Conservation (phyloP, 2,329 filamentous ascomycete species). For the Diaporthe sp. region DNA sequence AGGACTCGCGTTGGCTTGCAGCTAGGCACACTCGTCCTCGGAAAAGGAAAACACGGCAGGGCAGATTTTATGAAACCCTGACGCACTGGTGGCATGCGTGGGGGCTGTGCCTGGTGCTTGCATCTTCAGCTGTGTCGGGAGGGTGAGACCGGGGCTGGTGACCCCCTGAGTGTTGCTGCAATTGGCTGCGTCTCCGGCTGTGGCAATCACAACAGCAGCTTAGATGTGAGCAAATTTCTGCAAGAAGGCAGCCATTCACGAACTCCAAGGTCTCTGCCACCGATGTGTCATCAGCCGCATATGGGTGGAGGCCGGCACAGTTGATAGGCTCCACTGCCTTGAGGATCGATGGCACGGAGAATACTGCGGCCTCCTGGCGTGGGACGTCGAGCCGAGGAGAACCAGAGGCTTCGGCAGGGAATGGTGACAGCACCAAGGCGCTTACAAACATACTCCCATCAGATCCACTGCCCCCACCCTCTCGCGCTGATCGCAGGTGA, state of each 20-base stretch:
- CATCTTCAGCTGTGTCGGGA: neutral
- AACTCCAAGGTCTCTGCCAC: neutral
- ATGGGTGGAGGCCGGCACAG: neutral
- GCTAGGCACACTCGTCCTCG: neutral
- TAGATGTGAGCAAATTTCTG: neutral
- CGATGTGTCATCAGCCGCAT: neutral
- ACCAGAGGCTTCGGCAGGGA: neutral
- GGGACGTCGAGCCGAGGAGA: neutral
- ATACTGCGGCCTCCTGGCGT: neutral
- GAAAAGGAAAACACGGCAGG: neutral
- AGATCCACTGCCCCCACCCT: neutral
- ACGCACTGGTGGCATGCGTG: neutral
- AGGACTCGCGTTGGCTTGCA: neutral
- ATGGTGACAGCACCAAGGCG: neutral
- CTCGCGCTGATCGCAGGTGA: neutral
- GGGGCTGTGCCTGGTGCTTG: neutral
- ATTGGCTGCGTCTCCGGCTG: neutral
- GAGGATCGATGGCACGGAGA: neutral
- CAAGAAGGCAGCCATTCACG: neutral
- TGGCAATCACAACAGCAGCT: neutral
- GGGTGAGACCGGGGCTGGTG: neutral
- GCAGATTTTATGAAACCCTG: constrained; percentile 1
- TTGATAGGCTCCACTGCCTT: neutral
- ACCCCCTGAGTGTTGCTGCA: neutral
- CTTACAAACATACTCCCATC: too few species aligned